Percentiles rank a stretch among this genome's conserved stretches.
These are phyloP conservation scores for Auriscalpium vulgare DNA, from an alignment of 768 basidiomycete species.

Conservation along the genomic window DNA sequence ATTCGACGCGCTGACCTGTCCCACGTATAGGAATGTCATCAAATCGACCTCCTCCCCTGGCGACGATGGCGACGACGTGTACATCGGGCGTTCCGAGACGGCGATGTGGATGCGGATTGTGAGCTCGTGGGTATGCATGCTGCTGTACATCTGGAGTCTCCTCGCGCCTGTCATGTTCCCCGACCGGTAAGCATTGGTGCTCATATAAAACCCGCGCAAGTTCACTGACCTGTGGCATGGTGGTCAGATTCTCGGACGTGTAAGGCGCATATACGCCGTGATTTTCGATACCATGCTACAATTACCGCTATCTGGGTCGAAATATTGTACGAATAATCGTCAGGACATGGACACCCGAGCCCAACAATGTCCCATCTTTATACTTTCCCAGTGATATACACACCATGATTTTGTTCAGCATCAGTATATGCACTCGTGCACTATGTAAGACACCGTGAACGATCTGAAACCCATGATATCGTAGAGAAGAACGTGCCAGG, in stretches of 20 bases:
- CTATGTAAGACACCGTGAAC: too few relatives aligned
- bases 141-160: constrained; percentile 81
- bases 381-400: too few relatives aligned
- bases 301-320: too few relatives aligned
- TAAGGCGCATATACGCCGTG: neutral
- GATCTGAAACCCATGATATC: too few relatives aligned
- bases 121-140: constrained; percentile 89
- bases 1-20: neutral
- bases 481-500: too few relatives aligned
- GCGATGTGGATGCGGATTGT: constrained; percentile 99
- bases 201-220: neutral
- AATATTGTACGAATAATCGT: too few relatives aligned
- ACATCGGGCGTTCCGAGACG: constrained; percentile 90
- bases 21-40: constrained; percentile 59
- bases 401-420: too few relatives aligned
- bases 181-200: constrained; percentile 55
- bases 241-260: neutral
- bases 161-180: constrained; percentile 87
- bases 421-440: too few relatives aligned
- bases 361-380: too few relatives aligned
- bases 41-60: constrained; percentile 35
- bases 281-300: neutral
- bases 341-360: too few relatives aligned
- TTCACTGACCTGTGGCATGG: neutral
- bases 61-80: constrained; percentile 64